Evolutionary conservation across 2,329 filamentous ascomycete species (phyloP).

Genomic region (Claviceps sorghi): DNA sequence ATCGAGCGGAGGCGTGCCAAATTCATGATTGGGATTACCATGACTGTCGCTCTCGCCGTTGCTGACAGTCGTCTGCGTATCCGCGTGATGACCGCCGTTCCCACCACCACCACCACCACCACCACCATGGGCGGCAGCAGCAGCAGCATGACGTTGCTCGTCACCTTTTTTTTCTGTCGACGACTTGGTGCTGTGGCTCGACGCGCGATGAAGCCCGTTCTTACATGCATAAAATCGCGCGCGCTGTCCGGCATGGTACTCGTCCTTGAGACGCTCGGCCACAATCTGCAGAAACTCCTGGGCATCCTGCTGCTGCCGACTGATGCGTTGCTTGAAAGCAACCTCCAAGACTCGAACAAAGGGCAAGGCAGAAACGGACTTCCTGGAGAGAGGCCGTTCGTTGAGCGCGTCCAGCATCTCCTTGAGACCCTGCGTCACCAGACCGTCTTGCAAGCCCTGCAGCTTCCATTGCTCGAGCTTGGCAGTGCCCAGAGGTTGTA

Average conservation of each 20-base stretch:
- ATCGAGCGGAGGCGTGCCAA: neutral
- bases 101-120: constrained; percentile 9
- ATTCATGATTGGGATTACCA: neutral
- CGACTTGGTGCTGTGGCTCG: neutral
- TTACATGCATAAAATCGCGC: constrained; percentile 46
- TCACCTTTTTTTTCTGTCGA: neutral
- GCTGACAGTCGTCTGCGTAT: neutral
- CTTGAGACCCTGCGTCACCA: constrained; percentile 78
- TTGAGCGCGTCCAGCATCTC: constrained; percentile 86
- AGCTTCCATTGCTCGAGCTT: constrained; percentile 44
- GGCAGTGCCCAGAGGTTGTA: constrained; percentile 28
- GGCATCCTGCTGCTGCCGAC: constrained; percentile 88
- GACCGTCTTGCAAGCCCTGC: constrained; percentile 58
- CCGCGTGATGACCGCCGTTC: constrained; percentile 9
- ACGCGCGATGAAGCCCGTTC: constrained; percentile 11
- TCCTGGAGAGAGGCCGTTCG: constrained; percentile 82
- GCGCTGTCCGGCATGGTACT: constrained; percentile 73
- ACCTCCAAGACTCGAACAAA: constrained; percentile 74
- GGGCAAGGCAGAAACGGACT: constrained; percentile 75
- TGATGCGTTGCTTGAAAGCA: constrained; percentile 82
- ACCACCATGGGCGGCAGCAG: constrained; percentile 8
- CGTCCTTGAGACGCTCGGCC: constrained; percentile 79
- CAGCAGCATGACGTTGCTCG: constrained; percentile 9
- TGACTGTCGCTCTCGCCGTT: neutral
- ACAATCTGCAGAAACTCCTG: constrained; percentile 95